These are phyloP conservation scores for Protea cynaroides DNA, from an alignment of 164 flowering plant genomes.

Conservation along the genomic window DNA sequence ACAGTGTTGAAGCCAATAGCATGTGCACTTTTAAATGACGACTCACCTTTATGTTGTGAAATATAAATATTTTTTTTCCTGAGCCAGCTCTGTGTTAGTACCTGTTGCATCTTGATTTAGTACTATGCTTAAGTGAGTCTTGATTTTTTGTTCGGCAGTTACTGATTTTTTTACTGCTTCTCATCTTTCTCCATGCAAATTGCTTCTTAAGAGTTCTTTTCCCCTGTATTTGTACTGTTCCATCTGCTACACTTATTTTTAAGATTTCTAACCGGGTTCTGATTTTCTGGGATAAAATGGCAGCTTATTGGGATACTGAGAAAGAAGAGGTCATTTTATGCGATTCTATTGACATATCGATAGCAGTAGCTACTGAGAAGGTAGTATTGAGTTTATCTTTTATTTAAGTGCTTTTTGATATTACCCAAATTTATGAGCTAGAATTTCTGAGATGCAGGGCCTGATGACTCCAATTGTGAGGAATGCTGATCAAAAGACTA, in stretches of 20 bases:
- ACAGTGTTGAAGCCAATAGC: no score
- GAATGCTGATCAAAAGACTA: constrained; percentile 90
- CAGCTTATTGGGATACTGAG: constrained; percentile 81
- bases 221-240: no score
- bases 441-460: constrained; percentile 47
- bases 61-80: no score
- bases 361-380: constrained; percentile 99
- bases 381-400: constrained; percentile 24
- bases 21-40: no score
- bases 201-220: no score
- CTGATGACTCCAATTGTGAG: constrained; percentile 96
- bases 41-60: no score
- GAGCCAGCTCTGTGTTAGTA: not conserved
- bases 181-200: no score
- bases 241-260: no score
- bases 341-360: constrained; percentile 84
- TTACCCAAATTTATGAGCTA: not conserved
- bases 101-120: constrained; percentile 7
- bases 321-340: constrained; percentile 59
- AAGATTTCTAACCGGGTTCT: not conserved
- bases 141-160: not conserved
- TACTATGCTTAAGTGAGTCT: not conserved
- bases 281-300: constrained; percentile 8
- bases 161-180: no score
- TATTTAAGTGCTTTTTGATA: constrained; percentile 3